Conservation (phyloP, 2,329 filamentous ascomycete species). For the Botrytis hyacinthi region DNA sequence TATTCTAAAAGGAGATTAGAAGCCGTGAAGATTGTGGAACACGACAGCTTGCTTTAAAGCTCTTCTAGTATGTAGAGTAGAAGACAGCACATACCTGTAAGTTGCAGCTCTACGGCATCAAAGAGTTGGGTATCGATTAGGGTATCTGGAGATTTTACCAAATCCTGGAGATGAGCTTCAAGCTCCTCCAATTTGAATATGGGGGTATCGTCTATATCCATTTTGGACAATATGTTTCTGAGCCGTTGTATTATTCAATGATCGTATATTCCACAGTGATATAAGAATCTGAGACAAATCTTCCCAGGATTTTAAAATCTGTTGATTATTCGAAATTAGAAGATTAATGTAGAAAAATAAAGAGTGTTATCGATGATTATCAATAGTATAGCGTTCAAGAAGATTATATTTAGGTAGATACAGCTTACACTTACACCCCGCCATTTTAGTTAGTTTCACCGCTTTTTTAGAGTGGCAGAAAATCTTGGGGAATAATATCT, state of each 20-base stretch:
- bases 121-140: constrained; percentile 51
- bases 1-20: constrained; percentile 42
- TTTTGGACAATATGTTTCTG: not conserved
- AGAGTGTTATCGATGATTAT: not conserved
- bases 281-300: not conserved
- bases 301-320: not conserved
- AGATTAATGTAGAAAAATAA: not conserved
- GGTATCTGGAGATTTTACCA: constrained; percentile 46
- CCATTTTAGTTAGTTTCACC: not conserved
- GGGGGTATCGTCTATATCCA: constrained; percentile 17
- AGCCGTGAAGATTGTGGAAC: not conserved
- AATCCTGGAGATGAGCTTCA: constrained; percentile 51
- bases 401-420: not conserved
- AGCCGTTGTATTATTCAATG: not conserved
- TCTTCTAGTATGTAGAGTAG: not conserved
- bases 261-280: not conserved
- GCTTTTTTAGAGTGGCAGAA: not conserved
- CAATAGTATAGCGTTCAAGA: not conserved
- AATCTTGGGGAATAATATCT: not conserved
- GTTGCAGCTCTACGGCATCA: constrained; percentile 58
- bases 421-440: not conserved
- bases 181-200: constrained; percentile 50
- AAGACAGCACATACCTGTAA: constrained; percentile 47
- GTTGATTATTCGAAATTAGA: not conserved
- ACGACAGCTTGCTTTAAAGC: not conserved